Evolutionary conservation across 2,329 filamentous ascomycete species (phyloP).

Genomic region (Aspergillus melleus): DNA sequence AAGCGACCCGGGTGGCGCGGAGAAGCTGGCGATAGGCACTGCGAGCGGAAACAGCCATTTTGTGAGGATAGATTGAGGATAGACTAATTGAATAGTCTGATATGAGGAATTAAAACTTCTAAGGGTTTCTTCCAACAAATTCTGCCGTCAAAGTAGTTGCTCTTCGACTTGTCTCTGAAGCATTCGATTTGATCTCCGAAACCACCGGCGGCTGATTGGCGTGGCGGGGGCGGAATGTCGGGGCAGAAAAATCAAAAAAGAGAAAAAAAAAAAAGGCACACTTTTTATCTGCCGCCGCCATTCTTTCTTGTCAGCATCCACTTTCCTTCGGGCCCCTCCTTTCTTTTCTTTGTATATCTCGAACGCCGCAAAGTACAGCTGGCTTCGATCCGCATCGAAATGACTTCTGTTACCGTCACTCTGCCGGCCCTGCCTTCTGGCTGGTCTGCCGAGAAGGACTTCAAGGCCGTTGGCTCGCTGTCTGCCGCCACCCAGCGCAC

Average conservation of each 20-base stretch:
- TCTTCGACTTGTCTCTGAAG: slow-evolving; percentile 2
- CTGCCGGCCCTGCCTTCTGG: slow-evolving; percentile 75
- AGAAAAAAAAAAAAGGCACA: slow-evolving; percentile 24
- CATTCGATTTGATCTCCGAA: slow-evolving; percentile 24
- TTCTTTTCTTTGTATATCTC: slow-evolving; percentile 1
- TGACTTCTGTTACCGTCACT: slow-evolving; percentile 58
- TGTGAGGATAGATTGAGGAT: slow-evolving; percentile 10
- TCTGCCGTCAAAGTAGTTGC: neutral
- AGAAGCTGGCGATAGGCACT: slow-evolving; percentile 78
- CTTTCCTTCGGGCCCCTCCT: slow-evolving; percentile 8
- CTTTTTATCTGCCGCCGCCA: slow-evolving; percentile 8
- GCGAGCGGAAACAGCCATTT: slow-evolving; percentile 56
- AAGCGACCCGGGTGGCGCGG: slow-evolving; percentile 78
- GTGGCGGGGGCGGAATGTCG: slow-evolving; percentile 20
- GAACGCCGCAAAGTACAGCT: slow-evolving; percentile 3
- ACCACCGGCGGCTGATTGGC: slow-evolving; percentile 30
- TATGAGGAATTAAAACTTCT: neutral
- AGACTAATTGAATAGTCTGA: slow-evolving; percentile 4
- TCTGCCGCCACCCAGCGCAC: slow-evolving; percentile 78
- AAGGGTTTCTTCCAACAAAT: neutral
- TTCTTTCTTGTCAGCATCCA: slow-evolving; percentile 13
- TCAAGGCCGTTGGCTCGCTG: slow-evolving; percentile 78
- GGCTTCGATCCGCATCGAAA: slow-evolving; percentile 40
- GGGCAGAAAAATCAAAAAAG: slow-evolving; percentile 43
- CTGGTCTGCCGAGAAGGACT: slow-evolving; percentile 84